These are phyloP conservation scores for Xylariaceae sp. DNA, from an alignment of 2,329 filamentous ascomycete species.

Conservation along the genomic window DNA sequence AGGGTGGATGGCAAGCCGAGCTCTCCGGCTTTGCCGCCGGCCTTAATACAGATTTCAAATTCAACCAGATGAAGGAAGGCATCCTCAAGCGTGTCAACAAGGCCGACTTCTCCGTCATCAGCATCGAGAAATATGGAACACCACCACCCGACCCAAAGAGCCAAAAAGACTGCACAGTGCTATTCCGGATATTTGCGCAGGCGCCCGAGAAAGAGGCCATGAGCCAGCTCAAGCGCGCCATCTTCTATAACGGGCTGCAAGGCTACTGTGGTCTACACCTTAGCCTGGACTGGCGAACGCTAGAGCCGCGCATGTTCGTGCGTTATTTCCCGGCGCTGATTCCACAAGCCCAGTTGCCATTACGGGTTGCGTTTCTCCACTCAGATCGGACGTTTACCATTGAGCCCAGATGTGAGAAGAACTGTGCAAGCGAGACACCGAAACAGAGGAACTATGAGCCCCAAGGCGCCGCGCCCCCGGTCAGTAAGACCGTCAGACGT, in stretches of 20 bases:
- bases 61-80: background rate
- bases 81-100: background rate
- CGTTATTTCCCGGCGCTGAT: background rate
- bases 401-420: background rate
- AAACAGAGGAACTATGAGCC: background rate
- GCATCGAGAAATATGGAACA: background rate
- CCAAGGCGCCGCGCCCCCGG: background rate
- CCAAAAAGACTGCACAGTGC: background rate
- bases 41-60: background rate
- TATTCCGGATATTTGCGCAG: background rate
- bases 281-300: background rate
- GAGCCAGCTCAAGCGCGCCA: background rate
- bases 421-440: background rate
- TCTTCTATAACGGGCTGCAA: background rate
- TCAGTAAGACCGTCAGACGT: background rate
- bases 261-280: constrained; percentile 1
- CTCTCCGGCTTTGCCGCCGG: background rate
- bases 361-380: background rate
- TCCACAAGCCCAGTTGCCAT: background rate
- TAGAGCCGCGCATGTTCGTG: background rate
- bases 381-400: background rate
- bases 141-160: background rate
- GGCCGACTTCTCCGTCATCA: background rate
- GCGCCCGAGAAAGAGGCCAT: background rate
- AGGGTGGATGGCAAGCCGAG: background rate